phyloP scores from a whole-genome alignment of 352 stramenopile genomes.

The Globisporangium recalcitrans region DNA sequence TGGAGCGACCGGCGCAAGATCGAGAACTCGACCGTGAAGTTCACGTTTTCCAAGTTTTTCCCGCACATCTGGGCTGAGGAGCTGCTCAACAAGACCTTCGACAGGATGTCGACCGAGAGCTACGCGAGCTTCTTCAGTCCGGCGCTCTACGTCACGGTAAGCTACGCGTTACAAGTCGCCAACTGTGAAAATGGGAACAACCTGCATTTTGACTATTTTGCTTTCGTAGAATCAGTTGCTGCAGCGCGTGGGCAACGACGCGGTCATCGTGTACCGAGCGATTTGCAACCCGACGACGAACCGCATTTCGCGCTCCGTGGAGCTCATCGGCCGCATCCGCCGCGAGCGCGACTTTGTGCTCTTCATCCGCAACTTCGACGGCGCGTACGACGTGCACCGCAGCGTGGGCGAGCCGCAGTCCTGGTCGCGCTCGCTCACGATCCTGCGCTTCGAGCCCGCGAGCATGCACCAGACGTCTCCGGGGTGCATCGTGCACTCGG shows the following conservation, averaged over 20 bases:
- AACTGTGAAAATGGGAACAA: no score
- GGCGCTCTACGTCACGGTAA: conserved; percentile 37
- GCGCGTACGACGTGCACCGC: conserved; percentile 30
- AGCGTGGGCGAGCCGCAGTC: conserved; percentile 24
- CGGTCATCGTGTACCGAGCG: conserved; percentile 45
- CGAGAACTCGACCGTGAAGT: conserved; percentile 35
- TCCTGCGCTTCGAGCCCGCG: conserved; percentile 39
- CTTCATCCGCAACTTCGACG: conserved; percentile 37
- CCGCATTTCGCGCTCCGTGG: conserved; percentile 35
- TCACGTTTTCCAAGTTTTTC: conserved; percentile 49
- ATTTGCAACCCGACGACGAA: conserved; percentile 40
- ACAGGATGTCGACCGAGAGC: conserved; percentile 33
- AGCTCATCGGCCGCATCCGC: conserved; percentile 40
- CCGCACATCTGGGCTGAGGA: conserved; percentile 36
- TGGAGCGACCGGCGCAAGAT: conserved; percentile 39
- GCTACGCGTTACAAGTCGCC: not conserved
- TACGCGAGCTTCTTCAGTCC: conserved; percentile 51
- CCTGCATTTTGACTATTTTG: no score
- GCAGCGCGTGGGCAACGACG: conserved; percentile 39
- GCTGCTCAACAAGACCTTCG: conserved; percentile 38
- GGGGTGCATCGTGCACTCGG: conserved; percentile 40
- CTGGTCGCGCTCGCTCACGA: conserved; percentile 41
- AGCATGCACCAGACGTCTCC: conserved; percentile 22
- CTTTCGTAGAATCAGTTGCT: conserved; percentile 34
- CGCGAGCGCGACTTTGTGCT: conserved; percentile 40